phyloP scores from a whole-genome alignment of 257 asterid genomes.

The Salvia hispanica region DNA sequence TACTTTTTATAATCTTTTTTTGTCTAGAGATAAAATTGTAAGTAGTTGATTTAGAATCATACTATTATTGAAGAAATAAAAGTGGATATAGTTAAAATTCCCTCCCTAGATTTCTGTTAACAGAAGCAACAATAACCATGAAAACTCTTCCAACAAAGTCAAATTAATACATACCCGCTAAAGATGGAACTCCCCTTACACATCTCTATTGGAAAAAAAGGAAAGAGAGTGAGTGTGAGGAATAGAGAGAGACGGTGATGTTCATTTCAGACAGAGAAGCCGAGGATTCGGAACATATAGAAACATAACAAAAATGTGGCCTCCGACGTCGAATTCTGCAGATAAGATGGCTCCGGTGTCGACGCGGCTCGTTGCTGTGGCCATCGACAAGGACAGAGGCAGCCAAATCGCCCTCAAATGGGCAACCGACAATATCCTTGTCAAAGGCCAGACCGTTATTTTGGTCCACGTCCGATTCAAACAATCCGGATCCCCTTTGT shows the following conservation, averaged over 20 bases:
- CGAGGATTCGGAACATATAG: constrained; percentile 24
- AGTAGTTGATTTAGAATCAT: background rate
- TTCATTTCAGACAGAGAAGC: constrained; percentile 24
- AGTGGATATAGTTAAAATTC: constrained; percentile 17
- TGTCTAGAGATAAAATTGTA: too few relatives aligned
- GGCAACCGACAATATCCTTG: constrained; percentile 76
- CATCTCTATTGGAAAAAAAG: constrained; percentile 29
- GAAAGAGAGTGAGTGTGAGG: background rate
- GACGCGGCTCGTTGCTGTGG: constrained; percentile 55
- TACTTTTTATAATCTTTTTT: too few relatives aligned
- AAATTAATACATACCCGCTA: constrained; percentile 43
- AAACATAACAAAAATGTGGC: constrained; percentile 36
- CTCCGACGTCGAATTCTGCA: constrained; percentile 30
- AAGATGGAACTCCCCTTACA: constrained; percentile 54
- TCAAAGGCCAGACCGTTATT: constrained; percentile 67
- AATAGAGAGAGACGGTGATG: background rate
- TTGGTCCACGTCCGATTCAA: constrained; percentile 67
- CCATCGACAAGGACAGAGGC: constrained; percentile 56
- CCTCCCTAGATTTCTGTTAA: constrained; percentile 26
- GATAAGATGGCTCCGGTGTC: constrained; percentile 35
- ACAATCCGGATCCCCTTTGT: constrained; percentile 43
- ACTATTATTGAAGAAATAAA: background rate
- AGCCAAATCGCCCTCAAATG: constrained; percentile 64
- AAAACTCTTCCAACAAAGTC: constrained; percentile 32
- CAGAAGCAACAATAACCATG: constrained; percentile 33